phyloP scores from a whole-genome alignment of 176 grass and related monocot species.

The Oryza brachyantha region DNA sequence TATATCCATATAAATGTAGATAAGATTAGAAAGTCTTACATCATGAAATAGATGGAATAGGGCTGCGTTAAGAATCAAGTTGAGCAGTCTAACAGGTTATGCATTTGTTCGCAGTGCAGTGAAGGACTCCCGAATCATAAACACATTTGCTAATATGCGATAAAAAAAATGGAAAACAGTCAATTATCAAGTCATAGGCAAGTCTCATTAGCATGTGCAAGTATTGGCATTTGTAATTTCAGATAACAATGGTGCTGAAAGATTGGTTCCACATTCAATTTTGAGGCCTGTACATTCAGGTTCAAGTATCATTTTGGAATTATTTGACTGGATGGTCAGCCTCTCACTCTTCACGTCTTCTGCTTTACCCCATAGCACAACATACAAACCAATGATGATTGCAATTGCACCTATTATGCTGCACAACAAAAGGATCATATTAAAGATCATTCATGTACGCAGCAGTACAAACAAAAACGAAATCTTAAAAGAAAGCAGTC shows the following conservation, averaged over 20 bases:
- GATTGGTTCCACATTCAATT: neutral
- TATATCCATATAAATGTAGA: no score
- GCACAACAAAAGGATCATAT: neutral
- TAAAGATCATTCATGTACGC: neutral
- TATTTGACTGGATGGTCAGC: neutral
- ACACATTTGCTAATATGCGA: neutral
- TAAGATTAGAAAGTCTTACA: no score
- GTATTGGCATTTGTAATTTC: neutral
- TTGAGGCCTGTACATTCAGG: neutral
- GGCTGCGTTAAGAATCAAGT: no score
- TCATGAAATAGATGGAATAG: no score
- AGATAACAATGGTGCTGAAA: slow-evolving; percentile 46
- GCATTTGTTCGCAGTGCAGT: neutral
- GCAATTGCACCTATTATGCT: slow-evolving; percentile 55
- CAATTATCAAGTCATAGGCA: neutral
- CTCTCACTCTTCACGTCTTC: slow-evolving; percentile 24
- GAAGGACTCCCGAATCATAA: neutral
- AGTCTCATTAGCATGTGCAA: neutral
- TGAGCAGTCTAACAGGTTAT: neutral
- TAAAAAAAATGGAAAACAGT: neutral
- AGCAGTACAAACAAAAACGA: neutral
- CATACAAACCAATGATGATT: slow-evolving; percentile 44
- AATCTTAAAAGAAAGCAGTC: neutral
- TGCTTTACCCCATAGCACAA: slow-evolving; percentile 73
- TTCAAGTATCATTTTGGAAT: neutral